phyloP scores from a whole-genome alignment of 345 rosid species.

The Salix caprea region DNA sequence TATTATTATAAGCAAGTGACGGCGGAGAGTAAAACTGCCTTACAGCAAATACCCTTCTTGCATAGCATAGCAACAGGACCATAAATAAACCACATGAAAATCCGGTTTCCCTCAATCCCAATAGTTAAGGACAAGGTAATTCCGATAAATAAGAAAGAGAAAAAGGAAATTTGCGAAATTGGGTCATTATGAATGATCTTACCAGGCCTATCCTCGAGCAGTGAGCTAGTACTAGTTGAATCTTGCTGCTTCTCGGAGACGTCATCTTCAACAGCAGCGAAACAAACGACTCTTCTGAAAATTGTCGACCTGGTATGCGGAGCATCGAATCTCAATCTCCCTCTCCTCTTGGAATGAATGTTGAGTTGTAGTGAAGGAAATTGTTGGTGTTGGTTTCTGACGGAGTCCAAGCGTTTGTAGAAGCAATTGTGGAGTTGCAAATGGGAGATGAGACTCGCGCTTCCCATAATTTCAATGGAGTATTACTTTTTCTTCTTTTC shows the following conservation, averaged over 20 bases:
- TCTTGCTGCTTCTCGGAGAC: constrained; percentile 38
- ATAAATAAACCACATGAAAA: too few species aligned
- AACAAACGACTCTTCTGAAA: constrained; percentile 25
- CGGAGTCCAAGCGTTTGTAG: constrained; percentile 31
- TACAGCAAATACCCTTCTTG: too few species aligned
- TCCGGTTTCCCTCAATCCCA: too few species aligned
- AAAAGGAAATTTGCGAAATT: background rate
- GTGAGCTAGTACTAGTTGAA: constrained; percentile 30
- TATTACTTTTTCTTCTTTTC: background rate
- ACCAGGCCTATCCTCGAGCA: constrained; percentile 72
- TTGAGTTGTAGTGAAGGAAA: constrained; percentile 23
- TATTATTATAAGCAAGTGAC: too few species aligned
- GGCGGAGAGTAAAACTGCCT: too few species aligned
- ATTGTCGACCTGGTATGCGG: constrained; percentile 25
- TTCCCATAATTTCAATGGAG: constrained; percentile 39
- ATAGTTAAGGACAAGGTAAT: background rate
- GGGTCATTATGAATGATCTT: background rate
- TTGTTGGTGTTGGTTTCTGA: constrained; percentile 13
- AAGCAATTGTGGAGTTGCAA: constrained; percentile 42
- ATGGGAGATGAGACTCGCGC: constrained; percentile 57
- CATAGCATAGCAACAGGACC: too few species aligned
- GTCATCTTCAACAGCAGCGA: constrained; percentile 53
- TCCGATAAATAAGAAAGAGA: background rate
- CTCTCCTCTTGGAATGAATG: constrained; percentile 15
- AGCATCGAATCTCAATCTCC: constrained; percentile 27